Evolutionary conservation across 495 filamentous ascomycete genomes (phyloP), one percentile per base, ranked within the genome.

Genomic region (Aspergillus wentii): DNA sequence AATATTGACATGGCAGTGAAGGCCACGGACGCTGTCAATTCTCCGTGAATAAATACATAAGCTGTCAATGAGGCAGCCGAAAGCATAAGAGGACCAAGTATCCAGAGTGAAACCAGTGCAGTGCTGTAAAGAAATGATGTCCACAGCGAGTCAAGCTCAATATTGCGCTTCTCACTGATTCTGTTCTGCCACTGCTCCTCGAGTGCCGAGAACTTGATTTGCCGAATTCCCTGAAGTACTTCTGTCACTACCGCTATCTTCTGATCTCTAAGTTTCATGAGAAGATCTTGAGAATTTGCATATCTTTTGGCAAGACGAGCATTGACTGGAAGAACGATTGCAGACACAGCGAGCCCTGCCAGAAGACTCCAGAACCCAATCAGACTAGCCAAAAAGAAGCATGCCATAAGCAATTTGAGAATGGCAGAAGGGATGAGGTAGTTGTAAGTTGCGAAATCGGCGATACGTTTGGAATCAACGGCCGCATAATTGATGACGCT

Each of bases 141-240:
- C 79, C 85, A 85, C 25, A 85, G 66, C 2, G 74, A 74, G 0
- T 44, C 38, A 0, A 94, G 74, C 49, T 94, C 88, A 17, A 70
- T 69, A 9, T 76, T 72, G 48, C 88, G 72, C 17, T 78, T 74
- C 5, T 67, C 66, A n/a, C 63, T 54, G 36, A 94, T 87, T 38
- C 79, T 81, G n/a, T 71, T 61, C 57, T 90, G 75, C 88, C 88
- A 94, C 43, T 85, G 77, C 11, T 66, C 56, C 52, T 94, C 88
- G n/a, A 87, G 57, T 8, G 86, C 87, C 1, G 85, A 85, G 47
- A 94, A 90, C 48, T 94, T 94, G 55, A 94, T 86, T 52, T 94
- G 88, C 5, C 88, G 75, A 38, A 94, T 91, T 33, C 82, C 88
- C 44, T 86, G 80, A 0, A 94, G 62, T 1, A 84, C 86, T 55